Base-by-base conservation (phyloP, 352 stramenopile species). In the Phytophthora vignae region DNA sequence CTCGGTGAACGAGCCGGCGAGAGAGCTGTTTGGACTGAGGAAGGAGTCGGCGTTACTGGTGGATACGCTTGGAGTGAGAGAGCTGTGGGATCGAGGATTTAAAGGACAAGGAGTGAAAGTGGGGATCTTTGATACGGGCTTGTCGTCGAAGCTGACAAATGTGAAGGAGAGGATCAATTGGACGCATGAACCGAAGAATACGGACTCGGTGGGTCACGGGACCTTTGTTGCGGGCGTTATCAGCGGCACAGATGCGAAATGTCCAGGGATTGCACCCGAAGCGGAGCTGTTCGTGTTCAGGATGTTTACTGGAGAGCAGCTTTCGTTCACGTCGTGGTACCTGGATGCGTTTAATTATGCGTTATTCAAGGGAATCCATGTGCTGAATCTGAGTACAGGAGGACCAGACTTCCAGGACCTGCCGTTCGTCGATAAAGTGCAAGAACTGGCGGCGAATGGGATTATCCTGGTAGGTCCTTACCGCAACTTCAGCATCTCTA, bases 331-430 rank as follows among this genome's bases (percentile, higher is more conserved):
- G 25, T 95, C 90, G 12, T 97, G 90, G 91, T 96, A 96, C 71
- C 79, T 97, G 4, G 91, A 97, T 58, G 91, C 90, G 6, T 96
- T 97, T 72, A 97, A 97, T 64, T 97, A 96, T 67, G 87, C 90
- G 17, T 62, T 97, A 5, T 94, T 90, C 55, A 79, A 87, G 31
- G 64, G 76, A 10, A 83, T 97, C 27, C 77, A 97, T 36, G 78
- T 95, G 27, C 66, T 97, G n/a, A 97, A 97, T 66, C 79, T 96
- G 21, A 96, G 88, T 59, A 93, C 92, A 14, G 91, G 91, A 54
- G 88, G 90, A 1, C 86, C 91, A 9, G 91, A 96, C 44, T 96
- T 96, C 44, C 79, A 80, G n/a, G 90, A 97, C 57, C 55, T 84
- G 15, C 91, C 91, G 33, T 97, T 97, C 64, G 81, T 95, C n/a